Percentiles rank a stretch among this genome's conserved stretches.
Conservation (phyloP, 1,139 yeast genomes). For the Spencermartinsiella ligniputridi region DNA sequence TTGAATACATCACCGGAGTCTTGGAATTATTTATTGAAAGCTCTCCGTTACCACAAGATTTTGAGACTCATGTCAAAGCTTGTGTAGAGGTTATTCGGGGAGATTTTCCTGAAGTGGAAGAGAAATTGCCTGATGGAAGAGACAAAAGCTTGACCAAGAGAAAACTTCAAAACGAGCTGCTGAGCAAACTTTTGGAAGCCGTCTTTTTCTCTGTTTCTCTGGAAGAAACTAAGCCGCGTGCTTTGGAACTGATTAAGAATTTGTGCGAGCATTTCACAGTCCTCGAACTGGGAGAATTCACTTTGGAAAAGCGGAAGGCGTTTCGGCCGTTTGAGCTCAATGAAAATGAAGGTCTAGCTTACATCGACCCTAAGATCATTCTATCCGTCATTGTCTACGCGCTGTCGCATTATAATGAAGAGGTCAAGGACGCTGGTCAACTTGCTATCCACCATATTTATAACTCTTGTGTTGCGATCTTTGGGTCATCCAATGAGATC, state of each 20-base stretch:
- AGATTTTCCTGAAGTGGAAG: slow-evolving; percentile 41
- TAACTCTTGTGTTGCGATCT: slow-evolving; percentile 57
- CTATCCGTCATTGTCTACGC: slow-evolving; percentile 76
- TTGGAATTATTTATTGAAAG: slow-evolving; percentile 68
- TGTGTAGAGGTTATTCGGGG: slow-evolving; percentile 49
- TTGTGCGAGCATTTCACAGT: slow-evolving; percentile 76
- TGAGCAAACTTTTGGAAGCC: slow-evolving; percentile 56
- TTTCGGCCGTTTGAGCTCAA: slow-evolving; percentile 68
- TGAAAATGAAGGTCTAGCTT: slow-evolving; percentile 73
- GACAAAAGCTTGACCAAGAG: slow-evolving; percentile 39
- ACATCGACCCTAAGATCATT: slow-evolving; percentile 64
- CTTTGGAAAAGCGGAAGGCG: slow-evolving; percentile 64
- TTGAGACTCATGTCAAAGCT: slow-evolving; percentile 42
- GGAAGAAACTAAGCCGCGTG: slow-evolving; percentile 69
- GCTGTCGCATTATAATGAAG: slow-evolving; percentile 67
- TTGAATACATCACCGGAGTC: slow-evolving; percentile 61
- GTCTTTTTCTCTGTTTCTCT: slow-evolving; percentile 72
- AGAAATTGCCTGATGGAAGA: slow-evolving; percentile 29
- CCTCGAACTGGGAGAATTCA: slow-evolving; percentile 68
- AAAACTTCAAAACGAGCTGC: slow-evolving; percentile 56
- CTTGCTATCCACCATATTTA: slow-evolving; percentile 60
- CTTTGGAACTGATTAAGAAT: slow-evolving; percentile 55
- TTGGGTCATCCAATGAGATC: slow-evolving; percentile 63
- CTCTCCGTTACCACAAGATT: slow-evolving; percentile 56
- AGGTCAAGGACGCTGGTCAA: slow-evolving; percentile 68